Percentiles rank a stretch among this genome's conserved stretches.
Conservation (phyloP, 1,284 basidiomycete species). For the Boletus mariae region DNA sequence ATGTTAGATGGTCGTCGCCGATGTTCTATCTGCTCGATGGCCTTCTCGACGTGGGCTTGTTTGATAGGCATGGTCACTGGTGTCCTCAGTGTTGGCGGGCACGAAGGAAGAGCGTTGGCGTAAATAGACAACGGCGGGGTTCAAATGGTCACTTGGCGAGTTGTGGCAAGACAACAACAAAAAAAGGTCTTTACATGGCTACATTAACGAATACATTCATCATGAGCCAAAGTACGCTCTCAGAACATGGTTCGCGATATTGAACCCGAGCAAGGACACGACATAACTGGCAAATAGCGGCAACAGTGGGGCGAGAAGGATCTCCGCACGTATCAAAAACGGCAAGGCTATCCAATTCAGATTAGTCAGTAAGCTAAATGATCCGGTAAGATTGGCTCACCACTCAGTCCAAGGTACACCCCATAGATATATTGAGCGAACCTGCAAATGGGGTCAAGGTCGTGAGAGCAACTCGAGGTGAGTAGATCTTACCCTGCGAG, state of each 20-base stretch:
- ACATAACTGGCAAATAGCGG: conserved; percentile 83
- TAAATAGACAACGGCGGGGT: conserved; percentile 28
- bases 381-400: conserved; percentile 36
- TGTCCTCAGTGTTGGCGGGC: conserved; percentile 2
- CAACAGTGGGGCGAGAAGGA: conserved; percentile 82
- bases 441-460: conserved; percentile 36
- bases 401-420: conserved; percentile 84
- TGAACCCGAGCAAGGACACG: conserved; percentile 85
- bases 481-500: conserved; percentile 63
- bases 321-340: conserved; percentile 82
- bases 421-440: conserved; percentile 89
- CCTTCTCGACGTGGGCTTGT: conserved; percentile 62
- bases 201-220: conserved; percentile 12
- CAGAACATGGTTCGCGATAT: conserved; percentile 77
- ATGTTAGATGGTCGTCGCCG: conserved; percentile 64
- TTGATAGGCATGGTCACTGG: conserved; percentile 36
- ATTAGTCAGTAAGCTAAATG: conserved; percentile 3
- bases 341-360: conserved; percentile 63
- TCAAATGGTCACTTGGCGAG: conserved; percentile 21
- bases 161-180: conserved; percentile 2
- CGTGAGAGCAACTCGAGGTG: not conserved
- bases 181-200: conserved; percentile 12
- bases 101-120: conserved; percentile 10
- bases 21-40: conserved; percentile 70
- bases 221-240: conserved; percentile 73